Conservation (phyloP, 1,284 basidiomycete species). For the Melampsora larici-populina region DNA sequence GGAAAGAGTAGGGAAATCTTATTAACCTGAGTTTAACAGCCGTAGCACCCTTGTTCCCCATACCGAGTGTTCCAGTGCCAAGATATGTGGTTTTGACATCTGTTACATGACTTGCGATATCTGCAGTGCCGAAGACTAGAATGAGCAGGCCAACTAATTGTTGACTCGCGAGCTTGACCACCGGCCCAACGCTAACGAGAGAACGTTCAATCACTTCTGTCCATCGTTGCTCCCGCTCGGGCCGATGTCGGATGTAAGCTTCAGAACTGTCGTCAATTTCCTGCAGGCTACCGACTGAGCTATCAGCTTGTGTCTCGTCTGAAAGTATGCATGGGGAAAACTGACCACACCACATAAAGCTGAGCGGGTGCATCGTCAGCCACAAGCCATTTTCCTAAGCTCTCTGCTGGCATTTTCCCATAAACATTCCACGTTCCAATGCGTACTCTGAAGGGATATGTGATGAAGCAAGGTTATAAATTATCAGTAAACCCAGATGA, state of each 20-base stretch:
- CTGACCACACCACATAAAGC: conserved; percentile 38
- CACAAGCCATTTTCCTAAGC: conserved; percentile 29
- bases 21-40: conserved; percentile 27
- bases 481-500: not conserved
- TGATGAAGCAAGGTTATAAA: not conserved
- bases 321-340: not conserved
- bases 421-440: conserved; percentile 36
- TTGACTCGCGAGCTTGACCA: conserved; percentile 41
- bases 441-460: conserved; percentile 14
- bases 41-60: conserved; percentile 36
- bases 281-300: conserved; percentile 16
- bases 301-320: not conserved
- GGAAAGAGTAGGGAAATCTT: not conserved
- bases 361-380: conserved; percentile 11
- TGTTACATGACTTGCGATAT: conserved; percentile 11
- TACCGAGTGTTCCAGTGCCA: conserved; percentile 37
- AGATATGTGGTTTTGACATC: conserved; percentile 37
- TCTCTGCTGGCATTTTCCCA: conserved; percentile 36
- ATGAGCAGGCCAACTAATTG: conserved; percentile 41
- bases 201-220: conserved; percentile 27
- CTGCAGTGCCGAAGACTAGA: conserved; percentile 12
- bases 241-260: conserved; percentile 26
- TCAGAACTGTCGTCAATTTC: conserved; percentile 38
- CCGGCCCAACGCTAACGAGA: conserved; percentile 10
- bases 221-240: conserved; percentile 28